phyloP scores from a whole-genome alignment of 768 basidiomycete genomes.

The Amanita rubescens region DNA sequence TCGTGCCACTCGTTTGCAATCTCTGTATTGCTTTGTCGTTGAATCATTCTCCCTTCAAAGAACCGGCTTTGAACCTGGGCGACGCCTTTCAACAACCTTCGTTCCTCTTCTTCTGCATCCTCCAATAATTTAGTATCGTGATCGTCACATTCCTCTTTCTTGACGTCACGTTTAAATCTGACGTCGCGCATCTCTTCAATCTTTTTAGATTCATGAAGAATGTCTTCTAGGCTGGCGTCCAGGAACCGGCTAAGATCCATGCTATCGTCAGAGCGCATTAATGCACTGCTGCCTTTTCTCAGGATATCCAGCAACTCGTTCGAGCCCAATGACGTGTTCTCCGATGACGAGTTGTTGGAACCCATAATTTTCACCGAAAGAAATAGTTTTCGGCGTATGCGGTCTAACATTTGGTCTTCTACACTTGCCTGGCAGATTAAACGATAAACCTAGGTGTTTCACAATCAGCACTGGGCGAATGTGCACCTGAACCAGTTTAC shows the following conservation, averaged over 20 bases:
- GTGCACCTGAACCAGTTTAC: conserved; percentile 20
- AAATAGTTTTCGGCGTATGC: conserved; percentile 64
- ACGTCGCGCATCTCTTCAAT: conserved; percentile 36
- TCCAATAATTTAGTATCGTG: conserved; percentile 20
- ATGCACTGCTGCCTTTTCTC: conserved; percentile 49
- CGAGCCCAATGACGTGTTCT: conserved; percentile 25
- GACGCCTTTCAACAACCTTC: conserved; percentile 41
- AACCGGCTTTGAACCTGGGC: conserved; percentile 51
- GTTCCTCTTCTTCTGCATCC: conserved; percentile 50
- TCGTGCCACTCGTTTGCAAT: conserved; percentile 41
- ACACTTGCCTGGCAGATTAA: conserved; percentile 64
- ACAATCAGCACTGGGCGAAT: not conserved
- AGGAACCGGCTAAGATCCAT: conserved; percentile 39
- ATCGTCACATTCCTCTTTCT: conserved; percentile 10
- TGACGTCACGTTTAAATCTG: conserved; percentile 36
- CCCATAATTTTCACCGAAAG: conserved; percentile 59
- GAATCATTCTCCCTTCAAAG: conserved; percentile 46
- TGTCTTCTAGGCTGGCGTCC: conserved; percentile 32
- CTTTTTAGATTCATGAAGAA: conserved; percentile 38
- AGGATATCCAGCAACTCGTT: conserved; percentile 49
- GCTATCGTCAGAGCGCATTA: conserved; percentile 28
- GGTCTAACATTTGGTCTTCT: conserved; percentile 70
- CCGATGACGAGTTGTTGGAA: conserved; percentile 21
- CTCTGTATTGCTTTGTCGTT: conserved; percentile 29
- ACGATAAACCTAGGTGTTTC: conserved; percentile 47